These are phyloP conservation scores for Stipa capillata DNA, from an alignment of 176 grass and related monocot species.

Conservation along the genomic window DNA sequence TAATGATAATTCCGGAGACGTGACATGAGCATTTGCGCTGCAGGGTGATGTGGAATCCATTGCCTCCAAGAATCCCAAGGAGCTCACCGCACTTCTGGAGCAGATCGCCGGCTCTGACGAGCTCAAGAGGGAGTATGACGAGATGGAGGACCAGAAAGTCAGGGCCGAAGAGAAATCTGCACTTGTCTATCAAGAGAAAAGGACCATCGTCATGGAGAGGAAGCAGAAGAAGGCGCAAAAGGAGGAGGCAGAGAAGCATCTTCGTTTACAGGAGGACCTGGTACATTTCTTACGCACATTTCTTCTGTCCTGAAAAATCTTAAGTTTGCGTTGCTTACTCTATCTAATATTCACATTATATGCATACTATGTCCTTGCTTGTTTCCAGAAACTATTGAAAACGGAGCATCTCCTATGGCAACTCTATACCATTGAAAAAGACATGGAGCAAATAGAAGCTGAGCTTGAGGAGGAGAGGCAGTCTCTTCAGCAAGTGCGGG, in stretches of 20 bases:
- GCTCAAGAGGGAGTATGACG: constrained; percentile 85
- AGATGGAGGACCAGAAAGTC: constrained; percentile 53
- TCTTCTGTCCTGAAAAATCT: background rate
- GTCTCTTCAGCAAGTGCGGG: constrained; percentile 52
- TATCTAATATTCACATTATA: background rate
- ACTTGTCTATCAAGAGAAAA: constrained; percentile 95
- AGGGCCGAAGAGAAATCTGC: constrained; percentile 82
- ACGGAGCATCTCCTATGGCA: constrained; percentile 87
- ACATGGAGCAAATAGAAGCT: constrained; percentile 56
- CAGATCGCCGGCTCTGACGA: constrained; percentile 95
- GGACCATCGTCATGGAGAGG: constrained; percentile 80
- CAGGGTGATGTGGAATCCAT: constrained; percentile 98
- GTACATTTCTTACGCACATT: constrained; percentile 13
- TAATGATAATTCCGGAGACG: background rate
- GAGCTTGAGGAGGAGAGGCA: constrained; percentile 71
- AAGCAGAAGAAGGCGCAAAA: constrained; percentile 98
- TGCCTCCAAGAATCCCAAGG: constrained; percentile 96
- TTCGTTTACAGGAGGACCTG: constrained; percentile 69
- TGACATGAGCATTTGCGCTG: constrained; percentile 9
- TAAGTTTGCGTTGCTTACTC: background rate
- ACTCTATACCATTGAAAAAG: constrained; percentile 81
- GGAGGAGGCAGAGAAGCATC: constrained; percentile 93
- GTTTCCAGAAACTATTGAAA: constrained; percentile 71
- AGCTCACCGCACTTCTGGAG: constrained; percentile 81
- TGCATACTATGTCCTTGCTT: background rate